A percentile compares a stretch with the other conserved stretches of the same genome.
Conservation (phyloP, 148 eudicot species). For the Simmondsia chinensis region DNA sequence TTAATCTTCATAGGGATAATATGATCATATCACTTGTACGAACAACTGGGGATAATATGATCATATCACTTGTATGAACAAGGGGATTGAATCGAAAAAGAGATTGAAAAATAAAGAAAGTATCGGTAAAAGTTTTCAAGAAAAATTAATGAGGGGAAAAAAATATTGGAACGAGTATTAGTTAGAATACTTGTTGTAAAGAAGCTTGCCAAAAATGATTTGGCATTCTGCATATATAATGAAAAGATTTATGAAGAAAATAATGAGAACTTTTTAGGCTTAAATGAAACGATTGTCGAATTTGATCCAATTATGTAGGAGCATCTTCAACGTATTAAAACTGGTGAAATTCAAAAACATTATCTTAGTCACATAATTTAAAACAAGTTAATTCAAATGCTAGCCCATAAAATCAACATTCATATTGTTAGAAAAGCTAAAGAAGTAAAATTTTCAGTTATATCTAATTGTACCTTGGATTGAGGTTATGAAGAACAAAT, state of each 20-base stretch:
- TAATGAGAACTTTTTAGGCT: constrained; percentile 9
- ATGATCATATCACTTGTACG: too few relatives aligned
- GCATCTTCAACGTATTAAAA: constrained; percentile 1
- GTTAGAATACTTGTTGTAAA: too few relatives aligned
- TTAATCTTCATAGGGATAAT: too few relatives aligned
- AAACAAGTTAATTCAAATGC: constrained; percentile 7
- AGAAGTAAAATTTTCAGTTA: constrained; percentile 2
- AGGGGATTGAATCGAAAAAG: too few relatives aligned
- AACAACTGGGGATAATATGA: too few relatives aligned
- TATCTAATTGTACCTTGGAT: too few relatives aligned
- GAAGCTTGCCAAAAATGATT: neutral
- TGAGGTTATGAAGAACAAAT: too few relatives aligned
- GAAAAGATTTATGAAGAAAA: constrained; percentile 3
- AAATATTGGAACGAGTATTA: constrained; percentile 1
- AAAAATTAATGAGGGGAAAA: neutral
- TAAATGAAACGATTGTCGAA: constrained; percentile 11
- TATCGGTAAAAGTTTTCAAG: too few relatives aligned
- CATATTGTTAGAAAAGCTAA: neutral
- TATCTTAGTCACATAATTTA: neutral
- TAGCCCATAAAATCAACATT: neutral
- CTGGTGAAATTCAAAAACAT: neutral
- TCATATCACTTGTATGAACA: too few relatives aligned
- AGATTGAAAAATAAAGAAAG: too few relatives aligned
- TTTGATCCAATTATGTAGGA: constrained; percentile 12
- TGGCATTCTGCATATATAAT: neutral